Percentiles rank a stretch among this genome's conserved stretches.
Conservation (phyloP, 805 yeast species). For the Myxozyma nipponensis region DNA sequence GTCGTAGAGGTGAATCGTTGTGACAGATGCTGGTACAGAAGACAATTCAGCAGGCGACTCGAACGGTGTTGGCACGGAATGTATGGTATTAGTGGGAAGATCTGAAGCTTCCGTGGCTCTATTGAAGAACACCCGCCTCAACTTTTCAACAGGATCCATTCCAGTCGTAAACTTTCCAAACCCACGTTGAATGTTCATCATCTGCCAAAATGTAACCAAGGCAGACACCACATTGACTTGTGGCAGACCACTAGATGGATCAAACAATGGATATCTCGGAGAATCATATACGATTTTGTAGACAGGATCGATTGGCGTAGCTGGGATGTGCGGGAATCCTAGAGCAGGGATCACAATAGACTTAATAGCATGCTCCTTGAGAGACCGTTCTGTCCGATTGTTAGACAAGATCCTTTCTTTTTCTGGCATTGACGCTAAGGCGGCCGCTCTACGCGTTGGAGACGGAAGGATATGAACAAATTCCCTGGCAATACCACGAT, state of each 20-base stretch:
- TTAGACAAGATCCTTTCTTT: slow-evolving; percentile 3
- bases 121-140: background rate
- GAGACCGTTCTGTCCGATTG: background rate
- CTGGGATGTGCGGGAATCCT: slow-evolving; percentile 26
- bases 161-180: slow-evolving; percentile 12
- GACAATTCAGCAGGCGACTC: background rate
- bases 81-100: background rate
- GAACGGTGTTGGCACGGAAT: background rate
- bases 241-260: slow-evolving; percentile 20
- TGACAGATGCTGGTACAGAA: too few species aligned
- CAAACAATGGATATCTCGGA: slow-evolving; percentile 24
- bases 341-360: slow-evolving; percentile 21
- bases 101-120: background rate
- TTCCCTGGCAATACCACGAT: slow-evolving; percentile 7
- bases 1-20: background rate
- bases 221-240: slow-evolving; percentile 22
- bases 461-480: background rate
- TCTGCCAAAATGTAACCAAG: slow-evolving; percentile 28
- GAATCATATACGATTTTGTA: slow-evolving; percentile 26
- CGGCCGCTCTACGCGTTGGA: background rate
- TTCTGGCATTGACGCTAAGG: slow-evolving; percentile 4
- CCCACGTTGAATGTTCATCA: slow-evolving; percentile 26
- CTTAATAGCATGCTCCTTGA: slow-evolving; percentile 8
- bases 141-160: slow-evolving; percentile 20
- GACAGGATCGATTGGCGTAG: slow-evolving; percentile 25